These are phyloP conservation scores for Ascodesmis nigricans DNA, from an alignment of 495 filamentous ascomycete species.

Conservation along the genomic window DNA sequence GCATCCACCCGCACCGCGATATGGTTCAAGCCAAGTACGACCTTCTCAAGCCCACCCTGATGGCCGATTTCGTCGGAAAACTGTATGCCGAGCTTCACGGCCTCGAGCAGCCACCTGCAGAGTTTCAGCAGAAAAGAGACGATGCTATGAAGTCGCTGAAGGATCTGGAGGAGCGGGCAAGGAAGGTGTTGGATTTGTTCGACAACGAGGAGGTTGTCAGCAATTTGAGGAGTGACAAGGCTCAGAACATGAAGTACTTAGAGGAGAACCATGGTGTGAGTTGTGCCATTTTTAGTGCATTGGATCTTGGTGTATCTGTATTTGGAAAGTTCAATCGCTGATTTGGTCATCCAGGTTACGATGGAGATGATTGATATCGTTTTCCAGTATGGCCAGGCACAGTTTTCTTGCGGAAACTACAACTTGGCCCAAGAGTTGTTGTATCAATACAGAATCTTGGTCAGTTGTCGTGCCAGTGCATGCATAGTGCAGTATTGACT, in stretches of 20 bases:
- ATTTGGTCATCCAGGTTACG: too few species aligned
- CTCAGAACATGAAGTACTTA: constrained; percentile 84
- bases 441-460: constrained; percentile 84
- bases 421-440: constrained; percentile 65
- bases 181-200: constrained; percentile 63
- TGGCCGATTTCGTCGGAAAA: constrained; percentile 87
- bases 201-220: constrained; percentile 68
- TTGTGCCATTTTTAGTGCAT: too few species aligned
- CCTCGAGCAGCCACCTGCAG: constrained; percentile 51
- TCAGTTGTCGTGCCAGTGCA: constrained; percentile 3
- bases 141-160: constrained; percentile 64
- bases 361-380: constrained; percentile 84
- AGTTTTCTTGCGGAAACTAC: constrained; percentile 92
- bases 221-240: constrained; percentile 82
- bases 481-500: constrained; percentile 12
- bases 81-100: constrained; percentile 71
- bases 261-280: constrained; percentile 76
- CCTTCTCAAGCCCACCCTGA: constrained; percentile 85
- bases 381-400: constrained; percentile 83
- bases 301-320: too few species aligned
- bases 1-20: constrained; percentile 37
- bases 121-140: constrained; percentile 71
- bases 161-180: constrained; percentile 60
- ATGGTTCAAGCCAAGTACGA: constrained; percentile 69
- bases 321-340: neutral